These are phyloP conservation scores for Daldinia sp. DNA, from an alignment of 2,329 filamentous ascomycete species.

Conservation along the genomic window DNA sequence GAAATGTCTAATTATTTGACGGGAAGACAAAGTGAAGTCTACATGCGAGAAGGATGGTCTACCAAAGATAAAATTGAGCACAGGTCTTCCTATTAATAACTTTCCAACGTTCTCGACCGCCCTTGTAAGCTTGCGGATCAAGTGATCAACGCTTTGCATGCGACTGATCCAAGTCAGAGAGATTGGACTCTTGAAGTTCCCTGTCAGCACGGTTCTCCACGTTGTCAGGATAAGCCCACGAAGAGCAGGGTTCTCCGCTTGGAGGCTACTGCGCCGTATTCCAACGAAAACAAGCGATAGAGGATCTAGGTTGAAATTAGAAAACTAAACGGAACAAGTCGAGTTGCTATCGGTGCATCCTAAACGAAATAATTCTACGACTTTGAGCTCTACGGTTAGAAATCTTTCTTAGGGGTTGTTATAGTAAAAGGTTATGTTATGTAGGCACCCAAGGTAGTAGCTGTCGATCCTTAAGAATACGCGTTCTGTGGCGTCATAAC, in stretches of 20 bases:
- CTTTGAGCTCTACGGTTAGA: neutral
- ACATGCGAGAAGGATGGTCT: slow-evolving; percentile 16
- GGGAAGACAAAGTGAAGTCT: slow-evolving; percentile 12
- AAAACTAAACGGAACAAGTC: neutral
- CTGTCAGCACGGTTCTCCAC: slow-evolving; percentile 19
- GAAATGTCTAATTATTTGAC: slow-evolving; percentile 7
- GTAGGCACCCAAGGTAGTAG: too few relatives aligned
- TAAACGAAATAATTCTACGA: too few relatives aligned
- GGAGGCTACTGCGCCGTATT: slow-evolving; percentile 5
- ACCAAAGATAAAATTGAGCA: slow-evolving; percentile 12
- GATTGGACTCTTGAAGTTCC: slow-evolving; percentile 17
- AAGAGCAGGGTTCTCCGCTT: slow-evolving; percentile 34
- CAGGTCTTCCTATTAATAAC: slow-evolving; percentile 25
- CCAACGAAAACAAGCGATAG: neutral
- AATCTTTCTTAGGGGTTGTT: neutral
- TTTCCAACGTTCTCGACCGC: neutral
- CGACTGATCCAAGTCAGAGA: slow-evolving; percentile 21
- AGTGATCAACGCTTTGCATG: slow-evolving; percentile 32
- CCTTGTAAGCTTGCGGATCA: slow-evolving; percentile 22
- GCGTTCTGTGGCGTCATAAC: slow-evolving; percentile 5
- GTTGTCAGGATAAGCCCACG: slow-evolving; percentile 25
- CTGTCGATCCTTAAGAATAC: neutral
- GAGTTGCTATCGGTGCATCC: too few relatives aligned
- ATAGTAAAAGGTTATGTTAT: neutral
- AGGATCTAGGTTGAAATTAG: slow-evolving; percentile 15